These are phyloP conservation scores for Mytilinidion resinicola DNA, from an alignment of 495 filamentous ascomycete genomes.

Conservation along the genomic window DNA sequence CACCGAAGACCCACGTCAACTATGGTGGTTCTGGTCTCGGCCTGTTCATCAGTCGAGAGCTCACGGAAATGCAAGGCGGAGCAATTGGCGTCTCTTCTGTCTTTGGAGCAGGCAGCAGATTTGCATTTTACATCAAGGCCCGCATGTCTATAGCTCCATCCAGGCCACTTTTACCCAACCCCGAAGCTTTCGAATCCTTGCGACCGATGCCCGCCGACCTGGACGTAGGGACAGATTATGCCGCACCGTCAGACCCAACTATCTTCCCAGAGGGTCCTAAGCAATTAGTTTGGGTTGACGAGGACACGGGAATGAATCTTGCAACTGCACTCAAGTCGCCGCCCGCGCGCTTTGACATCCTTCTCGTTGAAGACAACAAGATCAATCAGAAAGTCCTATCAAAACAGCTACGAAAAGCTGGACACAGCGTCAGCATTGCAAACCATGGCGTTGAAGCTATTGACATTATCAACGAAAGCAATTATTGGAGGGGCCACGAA, in stretches of 20 bases:
- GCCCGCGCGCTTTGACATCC: slow-evolving; percentile 11
- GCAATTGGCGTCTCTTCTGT: slow-evolving; percentile 32
- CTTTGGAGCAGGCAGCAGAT: slow-evolving; percentile 28
- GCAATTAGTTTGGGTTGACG: no score
- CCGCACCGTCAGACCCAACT: not conserved
- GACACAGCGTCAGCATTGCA: slow-evolving; percentile 26
- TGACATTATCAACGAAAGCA: slow-evolving; percentile 12
- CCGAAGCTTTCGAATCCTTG: not conserved
- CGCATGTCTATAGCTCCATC: not conserved
- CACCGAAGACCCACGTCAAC: slow-evolving; percentile 29
- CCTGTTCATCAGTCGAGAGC: slow-evolving; percentile 32
- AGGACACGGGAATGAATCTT: no score
- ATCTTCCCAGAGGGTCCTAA: not conserved
- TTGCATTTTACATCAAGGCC: slow-evolving; percentile 33
- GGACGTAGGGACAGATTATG: no score
- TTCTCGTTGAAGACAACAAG: slow-evolving; percentile 33
- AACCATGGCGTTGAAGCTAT: slow-evolving; percentile 32
- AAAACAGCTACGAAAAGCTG: slow-evolving; percentile 25
- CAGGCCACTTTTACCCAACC: not conserved
- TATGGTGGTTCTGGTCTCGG: slow-evolving; percentile 36
- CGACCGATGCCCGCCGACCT: not conserved
- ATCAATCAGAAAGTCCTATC: slow-evolving; percentile 32
- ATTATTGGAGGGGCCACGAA: not conserved
- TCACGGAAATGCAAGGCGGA: slow-evolving; percentile 35
- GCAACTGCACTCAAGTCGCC: not conserved